Base-by-base conservation (phyloP, 306 rosid genomes). In the Casuarina equisetifolia region DNA sequence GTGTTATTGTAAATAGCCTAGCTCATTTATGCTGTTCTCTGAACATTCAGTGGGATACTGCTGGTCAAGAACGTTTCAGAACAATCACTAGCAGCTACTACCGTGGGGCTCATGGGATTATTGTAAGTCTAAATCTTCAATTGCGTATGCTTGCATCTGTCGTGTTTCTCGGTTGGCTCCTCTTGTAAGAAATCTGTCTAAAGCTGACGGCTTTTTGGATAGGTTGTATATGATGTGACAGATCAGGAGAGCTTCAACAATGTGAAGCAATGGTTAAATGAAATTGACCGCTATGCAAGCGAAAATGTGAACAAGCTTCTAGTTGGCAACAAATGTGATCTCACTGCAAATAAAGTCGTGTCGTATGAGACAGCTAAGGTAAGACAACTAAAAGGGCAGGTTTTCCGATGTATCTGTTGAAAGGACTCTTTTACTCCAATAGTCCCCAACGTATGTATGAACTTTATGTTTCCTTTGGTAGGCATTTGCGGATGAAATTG, bases 31-130 rank as follows among this genome's bases (percentile, higher is more conserved):
- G 2, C 58, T 62, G 61, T 74, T 75, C 69, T 80, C 39, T 75
- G 71, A 77, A 68, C 55, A 19, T 79, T 83, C 84, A 96, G 99
- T 96, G 99, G 99, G 99, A 96, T 85, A 96, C 99, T 44, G 99
- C 99, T 83, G 99, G 99, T 35, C 99, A 96, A 84, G 99, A 96
- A 82, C 99, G 99, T 81, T 96, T 96, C 70, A 92, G 98, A 76
- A 96, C 99, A 58, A 96, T 96, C 82, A 96, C 99, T 54, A 96
- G 99, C 88, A 96, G 99, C 88, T 96, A 96, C 94, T 96, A 96
- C 82, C 99, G 99, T 44, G 99, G 99, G 48, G 99, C 99, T 76
- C 99, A 96, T 73, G 99, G 99, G 78, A 96, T 96, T 80, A 96
- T 96, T 80, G 99, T 96, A 84, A 90, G 92, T 73, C 67, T 36